Conservation (phyloP, 148 eudicot species). For the Pharnaceum exiguum region DNA sequence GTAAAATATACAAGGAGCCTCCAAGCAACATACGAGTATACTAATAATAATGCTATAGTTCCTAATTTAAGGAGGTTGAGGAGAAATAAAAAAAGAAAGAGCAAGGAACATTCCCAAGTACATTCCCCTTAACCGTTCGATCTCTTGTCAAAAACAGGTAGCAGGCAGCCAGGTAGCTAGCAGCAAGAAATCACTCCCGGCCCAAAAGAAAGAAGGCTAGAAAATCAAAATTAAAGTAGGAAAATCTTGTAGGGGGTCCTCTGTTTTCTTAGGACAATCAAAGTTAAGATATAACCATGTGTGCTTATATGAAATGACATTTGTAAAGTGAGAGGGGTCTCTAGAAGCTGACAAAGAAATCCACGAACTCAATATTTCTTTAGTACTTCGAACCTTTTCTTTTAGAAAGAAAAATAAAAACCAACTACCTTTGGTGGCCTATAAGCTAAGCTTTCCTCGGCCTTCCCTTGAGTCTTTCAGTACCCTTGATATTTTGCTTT, state of each 20-base stretch:
- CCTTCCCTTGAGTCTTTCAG: no score
- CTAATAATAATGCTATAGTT: no score
- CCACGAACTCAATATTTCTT: slow-evolving; percentile 10
- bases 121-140: neutral
- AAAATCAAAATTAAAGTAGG: neutral
- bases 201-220: neutral
- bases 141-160: slow-evolving; percentile 18
- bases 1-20: neutral
- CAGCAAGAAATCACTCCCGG: neutral
- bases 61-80: neutral
- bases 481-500: slow-evolving; percentile 1
- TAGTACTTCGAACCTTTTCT: neutral
- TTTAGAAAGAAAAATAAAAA: neutral
- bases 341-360: slow-evolving; percentile 22
- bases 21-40: neutral
- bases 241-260: neutral
- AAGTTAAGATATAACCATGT: slow-evolving; percentile 15
- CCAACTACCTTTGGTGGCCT: neutral
- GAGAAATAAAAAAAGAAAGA: slow-evolving; percentile 3
- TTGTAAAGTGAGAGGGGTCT: neutral
- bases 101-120: slow-evolving; percentile 10
- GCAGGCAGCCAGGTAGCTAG: neutral
- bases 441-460: neutral
- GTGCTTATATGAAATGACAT: slow-evolving; percentile 6
- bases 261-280: slow-evolving; percentile 1